Percentiles rank a stretch among this genome's conserved stretches.
phyloP scores from a whole-genome alignment of 1,284 basidiomycete genomes.

The Hymenochaete sp. region DNA sequence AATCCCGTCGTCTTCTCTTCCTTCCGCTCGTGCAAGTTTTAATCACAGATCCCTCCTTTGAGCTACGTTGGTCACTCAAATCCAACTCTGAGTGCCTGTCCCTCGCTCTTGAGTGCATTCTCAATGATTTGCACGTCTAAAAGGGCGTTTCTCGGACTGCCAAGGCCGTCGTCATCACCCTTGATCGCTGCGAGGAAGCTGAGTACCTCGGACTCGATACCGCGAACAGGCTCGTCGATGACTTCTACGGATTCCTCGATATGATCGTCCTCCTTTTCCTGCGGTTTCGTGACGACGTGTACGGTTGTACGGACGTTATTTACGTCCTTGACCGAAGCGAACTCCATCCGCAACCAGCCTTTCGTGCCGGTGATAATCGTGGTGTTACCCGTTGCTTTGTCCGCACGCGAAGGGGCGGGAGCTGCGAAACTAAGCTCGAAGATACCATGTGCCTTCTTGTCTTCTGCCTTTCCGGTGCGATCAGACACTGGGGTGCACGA shows the following conservation, averaged over 20 bases:
- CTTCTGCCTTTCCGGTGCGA: conserved; percentile 33
- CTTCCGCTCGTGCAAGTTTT: too few relatives aligned
- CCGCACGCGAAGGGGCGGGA: conserved; percentile 35
- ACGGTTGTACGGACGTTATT: conserved; percentile 30
- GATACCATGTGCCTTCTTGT: conserved; percentile 49
- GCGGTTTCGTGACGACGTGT: conserved; percentile 29
- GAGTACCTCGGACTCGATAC: conserved; percentile 52
- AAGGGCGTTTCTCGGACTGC: conserved; percentile 50
- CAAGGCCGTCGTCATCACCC: conserved; percentile 36
- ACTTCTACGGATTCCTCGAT: conserved; percentile 41
- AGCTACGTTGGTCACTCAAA: too few relatives aligned
- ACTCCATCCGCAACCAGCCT: conserved; percentile 48
- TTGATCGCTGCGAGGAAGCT: conserved; percentile 50
- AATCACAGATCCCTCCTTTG: too few relatives aligned
- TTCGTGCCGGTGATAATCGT: conserved; percentile 51
- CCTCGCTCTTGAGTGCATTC: conserved; percentile 65
- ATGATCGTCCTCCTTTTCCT: conserved; percentile 35
- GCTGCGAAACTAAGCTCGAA: conserved; percentile 50
- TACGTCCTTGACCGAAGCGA: conserved; percentile 23
- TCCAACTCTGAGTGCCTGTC: too few relatives aligned
- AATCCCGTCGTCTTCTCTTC: too few relatives aligned
- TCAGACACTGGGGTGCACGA: conserved; percentile 8
- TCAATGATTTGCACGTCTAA: conserved; percentile 71
- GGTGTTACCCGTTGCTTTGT: conserved; percentile 24
- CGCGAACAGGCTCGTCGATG: conserved; percentile 38